Base-by-base conservation (phyloP, 2,329 filamentous ascomycete genomes). In the Fusarium sp. region DNA sequence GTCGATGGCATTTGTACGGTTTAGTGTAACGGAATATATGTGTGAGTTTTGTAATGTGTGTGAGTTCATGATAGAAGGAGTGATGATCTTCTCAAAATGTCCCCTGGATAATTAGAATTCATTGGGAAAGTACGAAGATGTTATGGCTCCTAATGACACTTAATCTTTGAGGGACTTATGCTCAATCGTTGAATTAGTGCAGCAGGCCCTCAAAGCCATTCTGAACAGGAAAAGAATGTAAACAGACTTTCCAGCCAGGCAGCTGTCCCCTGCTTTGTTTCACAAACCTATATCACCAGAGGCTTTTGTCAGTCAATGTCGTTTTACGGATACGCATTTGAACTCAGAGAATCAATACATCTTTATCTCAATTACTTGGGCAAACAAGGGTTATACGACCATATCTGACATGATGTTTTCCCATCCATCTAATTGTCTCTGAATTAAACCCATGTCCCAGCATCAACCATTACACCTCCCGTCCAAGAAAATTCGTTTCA, bases 401-500 rank as follows among this genome's bases (percentile, higher is more conserved):
- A 78, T 75, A 77, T 72, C 45, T 76, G 73, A 73, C 78, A 72
- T 64, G 63, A 78, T 73, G 73, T 70, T 74, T 60, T 70, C 74
- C 70, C 72, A 66, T 75, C 62, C 74, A 75, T 70, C 54, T 79
- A 79, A 70, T 65, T 77, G 61, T 65, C 70, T 75, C 63, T 74
- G 68, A 80, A 79, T 80, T 80, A 80, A 78, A 75, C 73, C 68
- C 71, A 78, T 64, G 69, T 74, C 72, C 76, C 79, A 78, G 72
- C 76, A 72, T 77, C 76, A 74, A 71, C 64, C 74, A 80, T 79
- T 80, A 81, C 75, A 75, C 78, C 78, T 54, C 77, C 79, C 75
- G 73, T 79, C 79, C 81, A 81, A 82, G 75, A 82, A 69, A 81
- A 81, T 81, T 70, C 69, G 71, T 71, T 68, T 79, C 72, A 82